Evolutionary conservation across 768 basidiomycete species (phyloP).

Genomic region (Boletus vinaceobasis): DNA sequence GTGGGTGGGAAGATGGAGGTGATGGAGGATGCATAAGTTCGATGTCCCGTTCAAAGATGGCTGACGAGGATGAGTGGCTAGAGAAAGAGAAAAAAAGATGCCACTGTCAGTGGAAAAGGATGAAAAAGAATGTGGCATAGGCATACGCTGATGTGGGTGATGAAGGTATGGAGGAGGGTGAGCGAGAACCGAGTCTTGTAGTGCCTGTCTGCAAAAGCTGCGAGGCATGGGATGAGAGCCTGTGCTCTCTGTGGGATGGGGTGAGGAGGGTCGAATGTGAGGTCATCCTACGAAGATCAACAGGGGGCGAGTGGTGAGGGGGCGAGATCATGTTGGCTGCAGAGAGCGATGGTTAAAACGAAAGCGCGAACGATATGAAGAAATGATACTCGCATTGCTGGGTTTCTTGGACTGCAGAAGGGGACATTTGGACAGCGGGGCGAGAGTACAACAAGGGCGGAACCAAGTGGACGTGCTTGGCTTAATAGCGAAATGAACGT

Average conservation of each 20-base stretch:
- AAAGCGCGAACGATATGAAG: background rate
- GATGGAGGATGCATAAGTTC: slow-evolving; percentile 50
- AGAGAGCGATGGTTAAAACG: background rate
- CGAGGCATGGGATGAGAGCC: slow-evolving; percentile 42
- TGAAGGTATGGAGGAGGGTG: slow-evolving; percentile 73
- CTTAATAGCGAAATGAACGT: slow-evolving; percentile 20
- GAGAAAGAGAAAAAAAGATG: background rate
- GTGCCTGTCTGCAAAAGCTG: slow-evolving; percentile 45
- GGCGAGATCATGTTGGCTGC: slow-evolving; percentile 18
- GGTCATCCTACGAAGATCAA: slow-evolving; percentile 56
- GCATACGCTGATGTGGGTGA: slow-evolving; percentile 77
- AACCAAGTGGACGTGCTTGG: slow-evolving; percentile 11
- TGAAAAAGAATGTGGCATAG: slow-evolving; percentile 5
- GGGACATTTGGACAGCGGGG: slow-evolving; percentile 13
- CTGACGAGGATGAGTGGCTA: slow-evolving; percentile 74
- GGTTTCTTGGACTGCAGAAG: slow-evolving; percentile 10
- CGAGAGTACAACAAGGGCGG: slow-evolving; percentile 4
- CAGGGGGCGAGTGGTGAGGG: slow-evolving; percentile 31
- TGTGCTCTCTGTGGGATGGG: slow-evolving; percentile 36
- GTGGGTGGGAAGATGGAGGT: slow-evolving; percentile 37
- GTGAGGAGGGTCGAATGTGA: slow-evolving; percentile 44
- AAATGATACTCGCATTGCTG: slow-evolving; percentile 17
- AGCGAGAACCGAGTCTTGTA: slow-evolving; percentile 54
- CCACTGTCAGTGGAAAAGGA: slow-evolving; percentile 6
- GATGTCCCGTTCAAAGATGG: slow-evolving; percentile 91